A percentile compares a stretch with the other conserved stretches of the same genome.
These are phyloP conservation scores for Cytospora chrysosperma DNA, from an alignment of 2,329 filamentous ascomycete genomes.

Conservation along the genomic window DNA sequence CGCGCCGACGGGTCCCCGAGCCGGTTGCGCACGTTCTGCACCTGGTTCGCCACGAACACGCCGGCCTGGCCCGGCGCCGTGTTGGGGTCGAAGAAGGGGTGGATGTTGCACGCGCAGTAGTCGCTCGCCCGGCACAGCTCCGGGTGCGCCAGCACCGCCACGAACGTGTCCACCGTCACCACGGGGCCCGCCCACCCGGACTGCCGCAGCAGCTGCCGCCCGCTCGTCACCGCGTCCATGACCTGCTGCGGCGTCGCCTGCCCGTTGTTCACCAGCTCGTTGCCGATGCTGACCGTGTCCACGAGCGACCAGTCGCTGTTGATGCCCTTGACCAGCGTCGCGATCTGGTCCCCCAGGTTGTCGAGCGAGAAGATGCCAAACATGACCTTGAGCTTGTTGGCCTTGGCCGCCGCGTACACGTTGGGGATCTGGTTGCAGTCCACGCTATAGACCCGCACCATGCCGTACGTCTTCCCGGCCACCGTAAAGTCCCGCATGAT, in stretches of 20 bases:
- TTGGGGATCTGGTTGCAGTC: constrained; percentile 72
- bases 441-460: constrained; percentile 75
- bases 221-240: constrained; percentile 55
- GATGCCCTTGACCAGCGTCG: constrained; percentile 59
- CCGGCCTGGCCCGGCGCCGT: constrained; percentile 62
- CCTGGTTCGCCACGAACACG: constrained; percentile 61
- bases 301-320: constrained; percentile 65
- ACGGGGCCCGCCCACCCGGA: constrained; percentile 71
- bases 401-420: constrained; percentile 61
- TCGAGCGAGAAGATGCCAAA: constrained; percentile 69
- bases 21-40: constrained; percentile 42
- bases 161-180: constrained; percentile 78
- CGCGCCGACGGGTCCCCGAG: constrained; percentile 50
- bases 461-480: constrained; percentile 53
- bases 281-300: constrained; percentile 73
- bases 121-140: constrained; percentile 71
- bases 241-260: constrained; percentile 53
- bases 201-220: constrained; percentile 55
- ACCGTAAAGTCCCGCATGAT: constrained; percentile 63
- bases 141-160: constrained; percentile 64
- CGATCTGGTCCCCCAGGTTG: constrained; percentile 55
- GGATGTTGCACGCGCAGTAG: constrained; percentile 77
- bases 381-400: constrained; percentile 69
- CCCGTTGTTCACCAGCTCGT: constrained; percentile 73
- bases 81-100: constrained; percentile 77